phyloP scores from a whole-genome alignment of 768 basidiomycete species.

The Boletus sensibilis region DNA sequence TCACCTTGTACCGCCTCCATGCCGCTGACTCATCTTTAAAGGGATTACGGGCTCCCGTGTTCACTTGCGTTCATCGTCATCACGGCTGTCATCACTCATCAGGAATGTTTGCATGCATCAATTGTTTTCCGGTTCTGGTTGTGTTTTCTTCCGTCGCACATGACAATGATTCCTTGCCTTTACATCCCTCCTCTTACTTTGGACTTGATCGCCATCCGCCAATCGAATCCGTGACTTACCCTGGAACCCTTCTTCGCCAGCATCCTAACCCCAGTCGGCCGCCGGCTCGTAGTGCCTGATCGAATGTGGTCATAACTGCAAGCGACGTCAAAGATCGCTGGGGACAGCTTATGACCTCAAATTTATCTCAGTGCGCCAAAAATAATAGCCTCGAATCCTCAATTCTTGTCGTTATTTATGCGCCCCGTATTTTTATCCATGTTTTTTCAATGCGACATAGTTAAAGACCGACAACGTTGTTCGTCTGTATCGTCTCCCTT shows the following conservation, averaged over 20 bases:
- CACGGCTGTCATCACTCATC: constrained; percentile 13
- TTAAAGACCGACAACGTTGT: neutral
- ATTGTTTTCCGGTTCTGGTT: neutral
- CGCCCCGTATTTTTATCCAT: constrained; percentile 24
- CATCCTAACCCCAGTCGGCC: constrained; percentile 10
- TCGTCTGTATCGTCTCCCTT: neutral
- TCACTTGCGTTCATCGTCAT: constrained; percentile 1
- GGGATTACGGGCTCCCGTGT: constrained; percentile 22
- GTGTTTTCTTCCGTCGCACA: constrained; percentile 4
- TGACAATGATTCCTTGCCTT: neutral
- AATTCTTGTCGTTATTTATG: constrained; percentile 21
- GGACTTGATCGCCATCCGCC: neutral
- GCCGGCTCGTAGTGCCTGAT: constrained; percentile 27
- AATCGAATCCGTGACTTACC: neutral
- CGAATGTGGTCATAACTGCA: constrained; percentile 15
- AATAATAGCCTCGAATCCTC: constrained; percentile 30
- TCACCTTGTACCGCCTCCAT: neutral
- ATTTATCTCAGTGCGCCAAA: constrained; percentile 30
- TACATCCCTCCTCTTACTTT: neutral
- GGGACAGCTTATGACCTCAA: constrained; percentile 14
- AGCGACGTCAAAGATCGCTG: constrained; percentile 28
- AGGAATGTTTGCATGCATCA: constrained; percentile 7
- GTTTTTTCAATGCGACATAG: neutral
- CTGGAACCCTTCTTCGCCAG: constrained; percentile 15
- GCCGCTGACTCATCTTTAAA: constrained; percentile 12